phyloP scores from a whole-genome alignment of 345 rosid species.

The Gynandropsis gynandra region DNA sequence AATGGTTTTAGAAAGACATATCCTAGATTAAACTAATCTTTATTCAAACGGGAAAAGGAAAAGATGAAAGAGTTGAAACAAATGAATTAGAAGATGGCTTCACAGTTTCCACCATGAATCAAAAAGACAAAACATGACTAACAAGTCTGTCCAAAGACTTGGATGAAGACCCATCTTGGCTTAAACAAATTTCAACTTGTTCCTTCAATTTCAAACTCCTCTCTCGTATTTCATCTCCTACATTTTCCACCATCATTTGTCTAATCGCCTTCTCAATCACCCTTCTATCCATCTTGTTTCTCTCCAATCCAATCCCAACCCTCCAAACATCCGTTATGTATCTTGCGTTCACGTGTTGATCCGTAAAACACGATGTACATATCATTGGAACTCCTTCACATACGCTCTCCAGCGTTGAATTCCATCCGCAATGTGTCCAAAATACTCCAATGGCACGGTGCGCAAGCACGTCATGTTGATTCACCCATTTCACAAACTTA shows the following conservation, averaged over 20 bases:
- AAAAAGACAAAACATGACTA: constrained; percentile 26
- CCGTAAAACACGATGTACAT: constrained; percentile 55
- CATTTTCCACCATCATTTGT: constrained; percentile 27
- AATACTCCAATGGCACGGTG: constrained; percentile 53
- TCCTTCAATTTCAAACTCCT: constrained; percentile 31
- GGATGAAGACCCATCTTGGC: constrained; percentile 35
- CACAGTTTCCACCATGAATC: no score
- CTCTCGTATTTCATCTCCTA: constrained; percentile 35
- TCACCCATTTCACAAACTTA: constrained; percentile 56
- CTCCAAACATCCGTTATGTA: constrained; percentile 43
- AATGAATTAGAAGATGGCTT: no score
- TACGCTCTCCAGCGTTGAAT: constrained; percentile 57
- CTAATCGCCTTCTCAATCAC: constrained; percentile 35
- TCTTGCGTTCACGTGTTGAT: constrained; percentile 51
- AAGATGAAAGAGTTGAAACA: no score
- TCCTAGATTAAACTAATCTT: no score
- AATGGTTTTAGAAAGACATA: no score
- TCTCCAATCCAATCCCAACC: constrained; percentile 42
- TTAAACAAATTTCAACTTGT: constrained; percentile 27
- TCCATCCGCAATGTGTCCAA: constrained; percentile 72
- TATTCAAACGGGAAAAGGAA: no score
- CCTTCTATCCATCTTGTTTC: constrained; percentile 25
- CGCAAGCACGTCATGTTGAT: constrained; percentile 50
- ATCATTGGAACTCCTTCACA: constrained; percentile 72
- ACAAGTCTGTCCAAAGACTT: constrained; percentile 33